Evolutionary conservation across 306 rosid genomes (phyloP).

Genomic region (Lupinus albus): DNA sequence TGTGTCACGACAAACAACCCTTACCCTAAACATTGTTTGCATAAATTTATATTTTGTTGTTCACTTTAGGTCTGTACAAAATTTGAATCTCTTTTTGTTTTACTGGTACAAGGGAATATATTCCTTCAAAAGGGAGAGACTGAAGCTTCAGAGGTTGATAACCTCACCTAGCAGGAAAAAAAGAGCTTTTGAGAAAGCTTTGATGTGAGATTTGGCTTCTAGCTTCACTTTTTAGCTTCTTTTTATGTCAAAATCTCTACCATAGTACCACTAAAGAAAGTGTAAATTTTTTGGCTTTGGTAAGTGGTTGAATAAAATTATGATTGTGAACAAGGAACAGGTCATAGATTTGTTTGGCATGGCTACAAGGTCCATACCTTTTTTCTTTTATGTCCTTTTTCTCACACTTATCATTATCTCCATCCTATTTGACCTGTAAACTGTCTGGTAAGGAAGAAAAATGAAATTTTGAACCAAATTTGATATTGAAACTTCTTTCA

Average conservation of each 20-base stretch:
- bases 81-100: conserved; percentile 47
- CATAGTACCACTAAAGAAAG: conserved; percentile 21
- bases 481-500: background rate
- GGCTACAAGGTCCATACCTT: conserved; percentile 38
- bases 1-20: too few species aligned
- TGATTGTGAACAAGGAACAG: conserved; percentile 8
- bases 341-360: conserved; percentile 43
- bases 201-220: conserved; percentile 53
- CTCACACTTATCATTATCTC: background rate
- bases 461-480: conserved; percentile 46
- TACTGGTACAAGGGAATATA: conserved; percentile 51
- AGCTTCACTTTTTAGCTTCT: conserved; percentile 51
- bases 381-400: conserved; percentile 41
- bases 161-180: conserved; percentile 37
- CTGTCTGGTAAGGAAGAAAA: conserved; percentile 39
- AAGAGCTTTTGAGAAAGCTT: conserved; percentile 43
- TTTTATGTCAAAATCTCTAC: conserved; percentile 50
- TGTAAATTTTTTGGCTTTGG: conserved; percentile 30
- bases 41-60: background rate
- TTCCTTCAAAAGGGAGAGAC: conserved; percentile 51
- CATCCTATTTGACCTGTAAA: conserved; percentile 47
- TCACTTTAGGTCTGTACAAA: conserved; percentile 40
- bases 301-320: conserved; percentile 33
- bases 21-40: conserved; percentile 41
- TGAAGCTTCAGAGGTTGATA: conserved; percentile 53